Conservation (phyloP, 1,284 basidiomycete genomes). For the Moniliophthora roreri region DNA sequence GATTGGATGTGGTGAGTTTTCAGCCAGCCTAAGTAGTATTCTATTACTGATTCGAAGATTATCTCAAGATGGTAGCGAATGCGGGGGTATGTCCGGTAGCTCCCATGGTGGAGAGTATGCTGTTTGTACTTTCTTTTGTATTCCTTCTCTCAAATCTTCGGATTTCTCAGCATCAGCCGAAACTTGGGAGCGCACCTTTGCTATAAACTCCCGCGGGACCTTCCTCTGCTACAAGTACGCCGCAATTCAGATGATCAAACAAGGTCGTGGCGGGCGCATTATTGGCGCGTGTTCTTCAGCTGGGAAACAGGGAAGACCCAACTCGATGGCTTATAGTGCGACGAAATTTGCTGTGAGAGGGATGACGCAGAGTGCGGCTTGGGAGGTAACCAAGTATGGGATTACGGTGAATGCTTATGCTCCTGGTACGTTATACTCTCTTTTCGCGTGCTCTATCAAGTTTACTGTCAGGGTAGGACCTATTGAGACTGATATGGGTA, state of each 20-base stretch:
- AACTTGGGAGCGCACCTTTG: constrained; percentile 8
- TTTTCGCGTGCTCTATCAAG: not conserved
- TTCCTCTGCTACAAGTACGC: constrained; percentile 16
- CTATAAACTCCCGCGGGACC: constrained; percentile 7
- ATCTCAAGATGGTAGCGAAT: constrained; percentile 33
- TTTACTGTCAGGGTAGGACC: not conserved
- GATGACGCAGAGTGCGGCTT: constrained; percentile 22
- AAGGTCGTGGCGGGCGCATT: constrained; percentile 11
- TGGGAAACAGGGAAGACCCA: not conserved
- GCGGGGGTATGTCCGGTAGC: constrained; percentile 28
- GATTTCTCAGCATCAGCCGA: constrained; percentile 2
- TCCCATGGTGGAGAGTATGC: constrained; percentile 27
- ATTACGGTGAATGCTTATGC: constrained; percentile 35
- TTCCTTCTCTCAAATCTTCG: not conserved
- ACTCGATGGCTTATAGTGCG: constrained; percentile 13
- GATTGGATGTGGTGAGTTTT: constrained; percentile 36
- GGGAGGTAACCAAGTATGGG: constrained; percentile 30
- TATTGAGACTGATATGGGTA: not conserved
- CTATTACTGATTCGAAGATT: not conserved
- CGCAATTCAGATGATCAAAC: constrained; percentile 13
- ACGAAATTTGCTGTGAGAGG: constrained; percentile 29
- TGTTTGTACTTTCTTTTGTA: not conserved
- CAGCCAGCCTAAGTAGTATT: not conserved
- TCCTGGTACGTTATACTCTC: constrained; percentile 17
- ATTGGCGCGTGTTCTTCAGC: constrained; percentile 10